Percentiles rank a stretch among this genome's conserved stretches.
Conservation (phyloP, 331 rosid species). For the Pyracantha coccinea region DNA sequence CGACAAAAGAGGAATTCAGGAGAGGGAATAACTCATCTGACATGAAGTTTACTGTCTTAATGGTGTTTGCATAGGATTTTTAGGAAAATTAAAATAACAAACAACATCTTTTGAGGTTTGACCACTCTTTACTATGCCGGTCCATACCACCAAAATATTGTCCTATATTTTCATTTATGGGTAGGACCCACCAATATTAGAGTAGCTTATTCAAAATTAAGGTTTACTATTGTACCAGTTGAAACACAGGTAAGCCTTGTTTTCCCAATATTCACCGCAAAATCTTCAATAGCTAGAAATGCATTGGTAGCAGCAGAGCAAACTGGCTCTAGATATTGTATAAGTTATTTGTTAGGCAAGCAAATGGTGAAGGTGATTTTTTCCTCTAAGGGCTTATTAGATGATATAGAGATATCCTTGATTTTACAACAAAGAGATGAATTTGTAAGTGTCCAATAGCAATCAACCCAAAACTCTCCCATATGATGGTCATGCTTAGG, state of each 20-base stretch:
- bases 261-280: no score
- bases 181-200: not conserved
- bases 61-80: not conserved
- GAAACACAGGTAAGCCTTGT: not conserved
- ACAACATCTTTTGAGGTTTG: not conserved
- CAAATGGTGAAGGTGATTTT: no score
- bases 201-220: not conserved
- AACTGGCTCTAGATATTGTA: no score
- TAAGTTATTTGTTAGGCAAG: no score
- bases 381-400: not conserved
- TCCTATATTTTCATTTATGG: not conserved
- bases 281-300: no score
- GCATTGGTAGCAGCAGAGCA: no score
- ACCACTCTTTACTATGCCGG: not conserved
- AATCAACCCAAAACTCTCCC: no score
- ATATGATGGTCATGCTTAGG: no score
- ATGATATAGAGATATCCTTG: not conserved
- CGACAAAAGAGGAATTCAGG: not conserved
- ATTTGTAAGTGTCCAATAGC: not conserved
- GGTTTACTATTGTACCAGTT: not conserved
- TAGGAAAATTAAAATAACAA: not conserved
- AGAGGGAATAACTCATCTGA: not conserved
- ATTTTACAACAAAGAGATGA: not conserved
- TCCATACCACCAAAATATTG: not conserved
- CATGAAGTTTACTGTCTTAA: not conserved